These are phyloP conservation scores for Aspergillus steynii DNA, from an alignment of 495 filamentous ascomycete genomes.

Conservation along the genomic window DNA sequence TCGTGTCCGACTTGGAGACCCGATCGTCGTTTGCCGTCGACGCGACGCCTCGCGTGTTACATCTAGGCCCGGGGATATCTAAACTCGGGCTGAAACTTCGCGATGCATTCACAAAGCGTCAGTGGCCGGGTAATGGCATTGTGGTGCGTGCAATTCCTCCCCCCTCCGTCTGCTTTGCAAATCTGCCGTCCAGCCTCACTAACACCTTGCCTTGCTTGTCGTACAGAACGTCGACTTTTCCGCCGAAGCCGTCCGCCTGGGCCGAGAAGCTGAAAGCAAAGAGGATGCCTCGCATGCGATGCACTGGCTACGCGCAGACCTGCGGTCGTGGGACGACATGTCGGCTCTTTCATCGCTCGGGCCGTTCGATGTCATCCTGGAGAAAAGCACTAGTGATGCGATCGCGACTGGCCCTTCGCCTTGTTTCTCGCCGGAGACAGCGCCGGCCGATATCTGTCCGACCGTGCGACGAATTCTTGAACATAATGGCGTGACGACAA, in stretches of 20 bases:
- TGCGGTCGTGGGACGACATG: conserved; percentile 36
- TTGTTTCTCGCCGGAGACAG: conserved; percentile 14
- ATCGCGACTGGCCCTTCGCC: conserved; percentile 34
- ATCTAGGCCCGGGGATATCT: conserved; percentile 44
- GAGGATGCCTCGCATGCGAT: conserved; percentile 27
- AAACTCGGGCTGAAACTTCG: conserved; percentile 36
- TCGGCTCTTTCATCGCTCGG: conserved; percentile 22
- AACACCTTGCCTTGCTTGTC: not conserved
- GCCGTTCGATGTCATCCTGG: conserved; percentile 42
- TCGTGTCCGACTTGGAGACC: conserved; percentile 29
- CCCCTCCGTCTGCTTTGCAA: no score
- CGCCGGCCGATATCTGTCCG: conserved; percentile 24
- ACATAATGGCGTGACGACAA: conserved; percentile 3
- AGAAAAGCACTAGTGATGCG: conserved; percentile 48
- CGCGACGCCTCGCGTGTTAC: conserved; percentile 30
- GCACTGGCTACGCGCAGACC: conserved; percentile 38
- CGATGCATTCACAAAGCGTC: conserved; percentile 29
- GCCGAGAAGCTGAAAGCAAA: conserved; percentile 26
- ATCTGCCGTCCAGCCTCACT: conserved; percentile 6
- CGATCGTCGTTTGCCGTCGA: conserved; percentile 4
- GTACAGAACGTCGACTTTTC: conserved; percentile 47
- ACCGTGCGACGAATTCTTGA: conserved; percentile 21
- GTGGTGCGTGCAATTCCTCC: conserved; percentile 28
- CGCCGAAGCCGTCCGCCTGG: conserved; percentile 42
- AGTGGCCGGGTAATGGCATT: conserved; percentile 37